Base-by-base conservation (phyloP, 345 rosid genomes). In the Dovyalis caffra region DNA sequence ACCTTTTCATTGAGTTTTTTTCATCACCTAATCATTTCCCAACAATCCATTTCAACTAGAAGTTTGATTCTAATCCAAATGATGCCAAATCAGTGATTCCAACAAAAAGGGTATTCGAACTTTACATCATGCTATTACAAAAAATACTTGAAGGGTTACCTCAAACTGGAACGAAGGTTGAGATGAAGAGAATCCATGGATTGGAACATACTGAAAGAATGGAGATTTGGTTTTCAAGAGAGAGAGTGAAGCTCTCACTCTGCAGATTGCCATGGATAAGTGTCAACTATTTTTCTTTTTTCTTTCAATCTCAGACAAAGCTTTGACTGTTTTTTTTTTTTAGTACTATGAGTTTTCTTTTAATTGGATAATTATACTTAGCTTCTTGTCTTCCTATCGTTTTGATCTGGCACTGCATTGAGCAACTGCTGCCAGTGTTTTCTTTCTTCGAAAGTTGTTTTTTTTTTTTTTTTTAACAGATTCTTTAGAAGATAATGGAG, bases 201-300 rank as follows among this genome's bases (percentile, higher is more conserved):
- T 26, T 14, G 70, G 40, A 69, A 31, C 33, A 64, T 35, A 43
- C 2, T 16, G 57, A 63, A 35, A 74, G 47, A 53, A 63, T 9
- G 35, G 28, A 33, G 65, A 38, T 69, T 65, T 57, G 53, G 68
- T 53, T 62, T 58, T 79, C 60, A 40, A 10, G 4, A 61, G 45
- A 61, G 72, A 37, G 34, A 66, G 34, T 8, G 68, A 29, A 23
- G 69, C 34, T 74, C 74, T 69, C 45, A 10, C 33, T 72, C 68
- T 71, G 66, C 18, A 29, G 7, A 64, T 77, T 16, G 72, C 78
- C 82, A 79, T 79, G 47, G 70, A 23, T 51, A 28, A 10, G 29
- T 26, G 26, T 56, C 26, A 20, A n/a, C 5, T 20, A n/a, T 56
- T 43, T 12, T 43, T 35, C 14, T 43, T 43, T 16, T 43, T 12